Percentiles rank a stretch among this genome's conserved stretches.
phyloP scores from a whole-genome alignment of 73 alveolate species.

The Breviolum minutum region DNA sequence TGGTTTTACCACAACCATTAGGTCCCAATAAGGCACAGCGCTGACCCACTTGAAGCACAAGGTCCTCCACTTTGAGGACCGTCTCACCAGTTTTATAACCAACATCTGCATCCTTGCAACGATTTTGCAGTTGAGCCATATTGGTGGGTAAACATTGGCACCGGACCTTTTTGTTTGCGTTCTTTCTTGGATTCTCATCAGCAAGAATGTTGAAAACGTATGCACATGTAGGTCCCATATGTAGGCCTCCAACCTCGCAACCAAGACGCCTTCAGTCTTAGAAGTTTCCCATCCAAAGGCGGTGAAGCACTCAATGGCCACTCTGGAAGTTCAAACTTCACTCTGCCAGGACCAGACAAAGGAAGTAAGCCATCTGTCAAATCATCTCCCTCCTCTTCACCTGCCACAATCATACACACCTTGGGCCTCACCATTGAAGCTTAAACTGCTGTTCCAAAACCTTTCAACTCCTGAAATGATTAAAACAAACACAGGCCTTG shows the following conservation, averaged over 20 bases:
- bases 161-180: too few relatives aligned
- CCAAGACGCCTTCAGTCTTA: slow-evolving; percentile 37
- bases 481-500: not conserved
- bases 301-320: slow-evolving; percentile 86
- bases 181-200: not conserved
- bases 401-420: not conserved
- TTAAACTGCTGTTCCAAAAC: too few relatives aligned
- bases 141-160: too few relatives aligned
- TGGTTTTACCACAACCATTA: slow-evolving; percentile 91
- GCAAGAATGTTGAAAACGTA: not conserved
- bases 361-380: slow-evolving; percentile 70
- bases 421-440: not conserved
- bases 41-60: slow-evolving; percentile 67
- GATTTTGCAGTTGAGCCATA: not conserved
- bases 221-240: not conserved
- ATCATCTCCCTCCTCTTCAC: slow-evolving; percentile 15
- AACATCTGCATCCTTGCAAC: slow-evolving; percentile 49
- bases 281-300: slow-evolving; percentile 78
- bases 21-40: slow-evolving; percentile 88
- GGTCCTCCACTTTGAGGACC: slow-evolving; percentile 76
- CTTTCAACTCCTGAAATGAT: not conserved
- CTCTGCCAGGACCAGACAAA: slow-evolving; percentile 89
- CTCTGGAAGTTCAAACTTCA: slow-evolving; percentile 56
- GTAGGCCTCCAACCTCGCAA: not conserved
- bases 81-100: slow-evolving; percentile 64